phyloP scores from a whole-genome alignment of 371 early-diverging fungal species.

The Rhizomucor miehei region DNA sequence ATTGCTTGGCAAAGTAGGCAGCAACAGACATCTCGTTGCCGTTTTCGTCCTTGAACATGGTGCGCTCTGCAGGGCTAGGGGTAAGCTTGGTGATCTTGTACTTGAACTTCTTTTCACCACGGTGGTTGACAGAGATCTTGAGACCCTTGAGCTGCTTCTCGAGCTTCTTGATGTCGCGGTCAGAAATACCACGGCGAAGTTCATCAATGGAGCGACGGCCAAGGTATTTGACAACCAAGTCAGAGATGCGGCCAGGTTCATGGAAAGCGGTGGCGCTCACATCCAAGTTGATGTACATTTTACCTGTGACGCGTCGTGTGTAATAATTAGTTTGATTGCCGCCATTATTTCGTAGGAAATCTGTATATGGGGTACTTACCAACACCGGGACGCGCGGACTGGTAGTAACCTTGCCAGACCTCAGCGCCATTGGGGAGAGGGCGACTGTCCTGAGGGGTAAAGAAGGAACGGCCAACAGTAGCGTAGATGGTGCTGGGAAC shows the following conservation, averaged over 20 bases:
- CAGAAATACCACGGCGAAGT: conserved; percentile 57
- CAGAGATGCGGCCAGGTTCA: conserved; percentile 64
- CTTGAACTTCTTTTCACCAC: conserved; percentile 60
- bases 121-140: conserved; percentile 70
- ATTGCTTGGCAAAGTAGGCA: conserved; percentile 68
- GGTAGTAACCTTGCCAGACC: conserved; percentile 90
- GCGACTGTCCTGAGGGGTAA: conserved; percentile 62
- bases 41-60: conserved; percentile 58
- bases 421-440: conserved; percentile 74
- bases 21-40: conserved; percentile 59
- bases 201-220: conserved; percentile 57
- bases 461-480: conserved; percentile 86
- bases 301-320: conserved; percentile 21
- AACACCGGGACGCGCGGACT: conserved; percentile 72
- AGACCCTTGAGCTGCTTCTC: conserved; percentile 71
- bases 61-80: conserved; percentile 55
- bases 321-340: neutral
- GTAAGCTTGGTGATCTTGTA: conserved; percentile 70
- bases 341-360: neutral
- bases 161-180: conserved; percentile 58
- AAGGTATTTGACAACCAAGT: conserved; percentile 60
- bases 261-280: conserved; percentile 85
- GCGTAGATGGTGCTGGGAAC: conserved; percentile 65
- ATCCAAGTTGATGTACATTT: conserved; percentile 79
- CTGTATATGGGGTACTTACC: conserved; percentile 37